phyloP scores from a whole-genome alignment of 164 flowering plant species.

The Echeveria elegans region DNA sequence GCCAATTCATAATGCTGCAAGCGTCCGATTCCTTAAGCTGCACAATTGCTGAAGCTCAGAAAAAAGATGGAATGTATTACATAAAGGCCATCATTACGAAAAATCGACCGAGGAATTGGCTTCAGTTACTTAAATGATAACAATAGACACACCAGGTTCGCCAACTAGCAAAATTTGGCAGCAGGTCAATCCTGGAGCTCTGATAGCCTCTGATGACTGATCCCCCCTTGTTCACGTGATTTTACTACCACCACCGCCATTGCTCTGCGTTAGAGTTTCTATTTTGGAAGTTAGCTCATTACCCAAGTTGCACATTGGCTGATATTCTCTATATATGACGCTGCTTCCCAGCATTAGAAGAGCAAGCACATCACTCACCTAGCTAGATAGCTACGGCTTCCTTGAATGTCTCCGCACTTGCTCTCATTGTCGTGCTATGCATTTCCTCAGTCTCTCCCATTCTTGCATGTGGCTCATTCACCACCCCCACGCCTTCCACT shows the following conservation, averaged over 20 bases:
- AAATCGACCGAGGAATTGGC: too few relatives aligned
- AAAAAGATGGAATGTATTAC: too few relatives aligned
- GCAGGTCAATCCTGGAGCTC: slow-evolving; percentile 9
- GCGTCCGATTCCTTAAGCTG: too few relatives aligned
- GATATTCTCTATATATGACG: slow-evolving; percentile 2
- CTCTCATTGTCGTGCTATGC: slow-evolving; percentile 40
- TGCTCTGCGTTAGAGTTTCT: slow-evolving; percentile 2
- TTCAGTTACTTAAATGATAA: too few relatives aligned
- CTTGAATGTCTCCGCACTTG: slow-evolving; percentile 32
- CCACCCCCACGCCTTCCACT: slow-evolving; percentile 7
- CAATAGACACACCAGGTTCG: too few relatives aligned
- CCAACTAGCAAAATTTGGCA: too few relatives aligned
- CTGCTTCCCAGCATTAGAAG: background rate
- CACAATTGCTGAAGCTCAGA: too few relatives aligned
- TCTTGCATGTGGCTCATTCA: background rate
- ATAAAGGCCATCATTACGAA: too few relatives aligned
- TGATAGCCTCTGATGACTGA: slow-evolving; percentile 11
- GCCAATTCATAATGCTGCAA: too few relatives aligned
- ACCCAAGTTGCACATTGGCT: slow-evolving; percentile 16
- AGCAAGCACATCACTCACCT: background rate
- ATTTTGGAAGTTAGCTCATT: slow-evolving; percentile 16
- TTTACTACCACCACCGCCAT: slow-evolving; percentile 7
- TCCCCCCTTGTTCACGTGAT: slow-evolving; percentile 37
- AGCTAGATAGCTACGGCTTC: slow-evolving; percentile 24
- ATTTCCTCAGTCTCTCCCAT: slow-evolving; percentile 40